Base-by-base conservation (phyloP, 2,329 filamentous ascomycete species). In the Gaeumannomyces tritici region DNA sequence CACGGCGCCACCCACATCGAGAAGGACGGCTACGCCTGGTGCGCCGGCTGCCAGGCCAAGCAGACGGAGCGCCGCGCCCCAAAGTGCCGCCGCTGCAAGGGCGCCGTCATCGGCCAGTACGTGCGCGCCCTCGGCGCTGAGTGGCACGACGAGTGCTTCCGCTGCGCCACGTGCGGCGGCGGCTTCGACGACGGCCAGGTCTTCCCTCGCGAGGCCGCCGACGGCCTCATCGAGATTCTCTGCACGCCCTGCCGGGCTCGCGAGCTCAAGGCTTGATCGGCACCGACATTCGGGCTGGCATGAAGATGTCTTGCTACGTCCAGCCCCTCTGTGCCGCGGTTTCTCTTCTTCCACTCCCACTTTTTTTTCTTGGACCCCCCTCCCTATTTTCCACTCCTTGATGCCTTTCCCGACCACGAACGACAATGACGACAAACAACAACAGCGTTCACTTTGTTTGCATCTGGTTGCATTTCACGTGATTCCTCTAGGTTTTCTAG, bases 11-110 rank as follows among this genome's bases (percentile, higher is more conserved):
- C 85, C 57, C 86, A 88, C 70, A 87, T 99, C 62, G 95, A 99
- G 73, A 96, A 96, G 76, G 93, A 98, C 68, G 93, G 93, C 12
- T 98, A 96, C 74, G 95, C 95, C 6, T 99, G 95, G 93, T 99
- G 95, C 75, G 85, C 98, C 58, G 83, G 83, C 27, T 99, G 95
- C 73, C 93, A 98, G 77, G 96, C 93, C 18, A 90, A 92, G 71
- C 86, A 95, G 42, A 97, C 92, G 15, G 91, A 96, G 74, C 84
- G 93, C 29, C 90, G 90, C 61, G 90, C 89, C 15, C 89, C 91
- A 57, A 96, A 96, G 75, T 99, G 95, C 75, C 84, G 85, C 68
- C 91, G 88, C 5, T 99, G 95, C 76, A 86, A 85, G 69, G 86
- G 83, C 70, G 89, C 92, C 11, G 92, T 98, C 62, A 87, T 95